Conservation (phyloP, 2,329 filamentous ascomycete species). For the Talaromyces rugulosus region DNA sequence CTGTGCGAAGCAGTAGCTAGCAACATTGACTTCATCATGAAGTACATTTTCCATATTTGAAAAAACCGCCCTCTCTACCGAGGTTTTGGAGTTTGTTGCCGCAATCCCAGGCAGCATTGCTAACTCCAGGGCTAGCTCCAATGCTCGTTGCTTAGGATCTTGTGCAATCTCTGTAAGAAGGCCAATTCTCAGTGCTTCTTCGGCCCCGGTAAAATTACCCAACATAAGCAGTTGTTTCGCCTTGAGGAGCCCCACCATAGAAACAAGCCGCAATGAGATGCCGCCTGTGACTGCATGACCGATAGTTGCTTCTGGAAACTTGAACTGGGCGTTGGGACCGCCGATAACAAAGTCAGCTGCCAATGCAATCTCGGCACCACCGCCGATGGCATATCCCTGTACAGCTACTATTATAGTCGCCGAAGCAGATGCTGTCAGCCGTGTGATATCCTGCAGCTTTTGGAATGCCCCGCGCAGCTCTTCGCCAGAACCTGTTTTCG, state of each 20-base stretch:
- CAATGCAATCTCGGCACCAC: slow-evolving; percentile 3
- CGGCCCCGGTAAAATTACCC: background rate
- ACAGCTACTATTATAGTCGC: background rate
- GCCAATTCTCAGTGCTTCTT: slow-evolving; percentile 1
- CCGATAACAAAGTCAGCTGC: slow-evolving; percentile 4
- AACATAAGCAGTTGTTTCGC: background rate
- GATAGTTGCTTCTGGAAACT: slow-evolving; percentile 3
- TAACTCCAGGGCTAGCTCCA: background rate
- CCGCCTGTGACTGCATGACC: slow-evolving; percentile 1
- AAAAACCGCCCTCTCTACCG: slow-evolving; percentile 1
- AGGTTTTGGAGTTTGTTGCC: background rate
- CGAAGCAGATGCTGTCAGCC: background rate
- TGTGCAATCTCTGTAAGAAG: slow-evolving; percentile 1
- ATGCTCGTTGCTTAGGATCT: background rate
- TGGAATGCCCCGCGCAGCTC: slow-evolving; percentile 1
- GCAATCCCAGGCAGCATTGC: background rate
- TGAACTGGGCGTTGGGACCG: slow-evolving; percentile 2
- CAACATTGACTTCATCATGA: slow-evolving; percentile 5
- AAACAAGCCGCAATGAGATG: background rate
- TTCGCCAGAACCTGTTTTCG: background rate
- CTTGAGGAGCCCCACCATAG: slow-evolving; percentile 3
- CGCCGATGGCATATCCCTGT: slow-evolving; percentile 1
- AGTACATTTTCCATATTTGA: slow-evolving; percentile 1
- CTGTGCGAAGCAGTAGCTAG: slow-evolving; percentile 4
- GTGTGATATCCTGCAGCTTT: background rate